These are phyloP conservation scores for Lumnitzera racemosa DNA, from an alignment of 345 rosid species.

Conservation along the genomic window DNA sequence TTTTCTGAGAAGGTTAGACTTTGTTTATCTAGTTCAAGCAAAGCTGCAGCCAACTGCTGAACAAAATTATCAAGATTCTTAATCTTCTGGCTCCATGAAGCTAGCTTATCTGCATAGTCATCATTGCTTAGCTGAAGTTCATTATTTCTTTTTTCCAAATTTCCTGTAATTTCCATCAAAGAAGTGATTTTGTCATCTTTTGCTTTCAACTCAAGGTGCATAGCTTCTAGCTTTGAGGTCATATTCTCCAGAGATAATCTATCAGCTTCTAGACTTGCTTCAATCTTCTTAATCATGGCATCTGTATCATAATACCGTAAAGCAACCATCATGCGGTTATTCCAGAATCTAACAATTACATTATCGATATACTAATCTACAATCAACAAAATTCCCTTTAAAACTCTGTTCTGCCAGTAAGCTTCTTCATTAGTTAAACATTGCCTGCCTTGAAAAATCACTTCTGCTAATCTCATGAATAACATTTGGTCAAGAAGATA, in stretches of 20 bases:
- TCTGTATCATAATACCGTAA: constrained; percentile 26
- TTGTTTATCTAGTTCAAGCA: constrained; percentile 54
- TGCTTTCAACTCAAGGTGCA: constrained; percentile 34
- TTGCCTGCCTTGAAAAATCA: too few relatives aligned
- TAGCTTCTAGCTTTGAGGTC: constrained; percentile 48
- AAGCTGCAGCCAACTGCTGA: constrained; percentile 32
- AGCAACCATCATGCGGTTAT: too few relatives aligned
- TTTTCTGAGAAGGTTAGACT: constrained; percentile 36
- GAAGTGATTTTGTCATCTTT: constrained; percentile 53
- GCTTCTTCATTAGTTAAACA: too few relatives aligned
- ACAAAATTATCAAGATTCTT: constrained; percentile 46
- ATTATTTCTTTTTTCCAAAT: constrained; percentile 50
- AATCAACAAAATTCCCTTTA: too few relatives aligned
- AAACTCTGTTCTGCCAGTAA: too few relatives aligned
- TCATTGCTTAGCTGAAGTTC: constrained; percentile 43
- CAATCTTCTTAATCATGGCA: constrained; percentile 41
- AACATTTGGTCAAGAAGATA: too few relatives aligned
- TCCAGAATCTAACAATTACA: too few relatives aligned
- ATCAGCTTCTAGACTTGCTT: constrained; percentile 31
- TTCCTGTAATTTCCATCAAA: constrained; percentile 39
- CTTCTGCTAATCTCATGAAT: too few relatives aligned
- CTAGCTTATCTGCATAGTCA: constrained; percentile 37
- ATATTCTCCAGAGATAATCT: constrained; percentile 38
- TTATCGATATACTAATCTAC: too few relatives aligned
- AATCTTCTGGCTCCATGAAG: constrained; percentile 37